Evolutionary conservation across 495 filamentous ascomycete species (phyloP), one percentile per base, ranked within the genome.

Genomic region (Xylaria bambusicola): DNA sequence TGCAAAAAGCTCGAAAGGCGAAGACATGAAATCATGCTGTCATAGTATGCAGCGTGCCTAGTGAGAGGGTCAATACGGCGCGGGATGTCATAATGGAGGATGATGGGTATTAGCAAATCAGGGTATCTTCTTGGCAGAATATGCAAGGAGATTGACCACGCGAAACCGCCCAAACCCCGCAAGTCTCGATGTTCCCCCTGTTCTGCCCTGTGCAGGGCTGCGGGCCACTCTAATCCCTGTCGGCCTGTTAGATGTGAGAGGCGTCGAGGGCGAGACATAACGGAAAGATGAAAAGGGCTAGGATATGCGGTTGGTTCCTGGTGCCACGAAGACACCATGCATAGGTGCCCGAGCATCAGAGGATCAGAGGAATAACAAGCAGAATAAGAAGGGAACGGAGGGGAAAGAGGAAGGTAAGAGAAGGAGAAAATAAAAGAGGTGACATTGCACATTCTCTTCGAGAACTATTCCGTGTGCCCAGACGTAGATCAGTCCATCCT

Each of bases 101-200:
- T 20, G 36, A 58, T 38, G 35, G 57, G 29, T 12, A 53, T 52
- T 51, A 47, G 15, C 57, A 52, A 48, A 48, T 48, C 54, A 57
- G 54, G 54, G 54, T 29, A 26, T 38, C 8, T 42, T 48, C 44
- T 51, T 51, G 47, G 56, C 46, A 35, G 20, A 26, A 27, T 17
- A 58, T 58, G 56, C 56, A 58, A 58, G 56, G 56, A 50, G 35
- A 38, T 26, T 57, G 42, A 57, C 54, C 42, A 57, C 52, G 52
- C 52, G 52, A 54, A 54, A 54, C 36, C 36, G 38, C 24, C 49
- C 29, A 57, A 38, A 57, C 54, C 54, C 54, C 42, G 54, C 54
- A 57, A 47, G 42, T 57, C 42, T 47, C 8, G n/a, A 54, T 44
- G 52, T 21, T 58, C 29, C 56, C 48, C 29, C n/a, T n/a, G n/a